A percentile compares a stretch with the other conserved stretches of the same genome.
phyloP scores from a whole-genome alignment of 148 eudicot species.

The Rhododendron vialii region DNA sequence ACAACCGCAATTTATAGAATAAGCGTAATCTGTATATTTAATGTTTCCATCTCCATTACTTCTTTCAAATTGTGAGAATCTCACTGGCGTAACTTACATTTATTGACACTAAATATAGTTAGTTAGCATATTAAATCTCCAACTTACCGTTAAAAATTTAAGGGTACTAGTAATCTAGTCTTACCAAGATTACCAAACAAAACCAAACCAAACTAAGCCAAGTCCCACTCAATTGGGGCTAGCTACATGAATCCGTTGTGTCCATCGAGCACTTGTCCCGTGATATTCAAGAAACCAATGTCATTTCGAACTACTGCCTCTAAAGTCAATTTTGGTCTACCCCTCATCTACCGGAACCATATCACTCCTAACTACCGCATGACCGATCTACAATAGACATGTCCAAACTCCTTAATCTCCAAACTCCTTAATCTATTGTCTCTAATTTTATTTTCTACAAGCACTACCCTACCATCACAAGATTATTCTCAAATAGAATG shows the following conservation, averaged over 20 bases:
- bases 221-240: background rate
- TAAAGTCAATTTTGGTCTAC: too few species aligned
- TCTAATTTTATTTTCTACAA: background rate
- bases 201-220: background rate
- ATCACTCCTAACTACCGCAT: background rate
- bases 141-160: background rate
- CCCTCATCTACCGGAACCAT: background rate
- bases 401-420: background rate
- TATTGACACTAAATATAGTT: background rate
- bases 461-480: background rate
- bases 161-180: background rate
- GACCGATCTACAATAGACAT: background rate
- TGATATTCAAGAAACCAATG: background rate
- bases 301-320: background rate
- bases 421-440: background rate
- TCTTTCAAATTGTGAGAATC: conserved; percentile 1
- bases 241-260: background rate
- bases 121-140: background rate
- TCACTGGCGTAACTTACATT: background rate
- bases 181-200: background rate
- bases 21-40: background rate
- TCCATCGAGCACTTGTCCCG: background rate
- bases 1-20: background rate
- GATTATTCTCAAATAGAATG: background rate
- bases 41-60: background rate